Base-by-base conservation (phyloP, 257 asterid genomes). In the Plantago ovata region DNA sequence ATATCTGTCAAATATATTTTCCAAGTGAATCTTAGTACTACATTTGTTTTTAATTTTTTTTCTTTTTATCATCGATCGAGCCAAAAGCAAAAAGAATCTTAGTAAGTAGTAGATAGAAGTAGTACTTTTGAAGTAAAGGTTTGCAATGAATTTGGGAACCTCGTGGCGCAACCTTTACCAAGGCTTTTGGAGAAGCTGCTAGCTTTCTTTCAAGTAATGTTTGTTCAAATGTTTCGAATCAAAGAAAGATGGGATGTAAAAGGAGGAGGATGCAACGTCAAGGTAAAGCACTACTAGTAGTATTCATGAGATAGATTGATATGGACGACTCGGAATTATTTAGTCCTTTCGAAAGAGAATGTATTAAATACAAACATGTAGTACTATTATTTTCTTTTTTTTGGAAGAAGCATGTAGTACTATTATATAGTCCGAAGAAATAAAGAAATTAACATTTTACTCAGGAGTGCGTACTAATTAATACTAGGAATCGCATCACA, bases 91-190 rank as follows among this genome's bases (percentile, higher is more conserved):
- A 47, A 47, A 15, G 53, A 9, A 20, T 39, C 50, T 28, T 45
- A 39, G n/a, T n/a, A n/a, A n/a, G n/a, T n/a, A n/a, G n/a, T n/a
- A n/a, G n/a, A n/a, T n/a, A n/a, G n/a, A n/a, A n/a, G n/a, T n/a
- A n/a, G 33, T 58, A 40, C n/a, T 16, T 45, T 41, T 8, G 22
- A 22, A 21, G 28, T 47, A 47, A 47, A 47, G 32, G 32, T 12
- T 16, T 19, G 38, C 38, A 15, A n/a, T 45, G 51, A 45, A 45
- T 55, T 58, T 15, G 56, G 33, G 33, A 18, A 12, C n/a, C 47
- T 60, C 68, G 61, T 63, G 69, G 63, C 57, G 20, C 33, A 45
- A 45, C 14, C 41, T 64, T 64, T 55, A 40, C 69, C 69, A 45
- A 33, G 42, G 3, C 51, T 64, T 60, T 53, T 4, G 57, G 63